Evolutionary conservation across 129 eudicot genomes (phyloP), one percentile per base, ranked within the genome.

Genomic region (Gnaphalium uliginosum): DNA sequence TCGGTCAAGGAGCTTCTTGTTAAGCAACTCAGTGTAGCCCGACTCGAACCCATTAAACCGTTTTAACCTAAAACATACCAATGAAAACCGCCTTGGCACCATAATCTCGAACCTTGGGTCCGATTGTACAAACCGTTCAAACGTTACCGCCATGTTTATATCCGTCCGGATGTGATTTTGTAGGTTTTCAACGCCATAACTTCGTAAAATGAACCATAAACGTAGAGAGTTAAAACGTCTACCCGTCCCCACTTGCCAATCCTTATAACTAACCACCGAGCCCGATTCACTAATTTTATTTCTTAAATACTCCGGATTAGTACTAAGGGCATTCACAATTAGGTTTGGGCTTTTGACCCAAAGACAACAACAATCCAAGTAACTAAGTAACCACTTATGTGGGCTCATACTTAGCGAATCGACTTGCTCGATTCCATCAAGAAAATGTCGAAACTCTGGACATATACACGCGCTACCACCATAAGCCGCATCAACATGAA

Each of bases 401-500:
- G 87, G 83, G 57, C 73, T 79, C 53, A 87, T 6, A 71, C 89
- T 85, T 53, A 87, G 57, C 10, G 92, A 87, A 79, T 87, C 82
- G 4, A 72, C 87, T 22, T 46, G 71, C 63, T 87, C 92, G 23
- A 85, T 51, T 2, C 89, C 92, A 7, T 82, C 79, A 3, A 87
- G 66, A 69, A 73, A 80, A 61, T 79, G 82, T 2, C 86, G 72
- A 61, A 72, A 87, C 74, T 87, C 92, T 0, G 92, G 89, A 35
- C 89, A 85, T 62, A 87, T 87, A 66, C 92, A 87, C 18, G 92
- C 92, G 30, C 51, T 84, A 5, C 92, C 92, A 5, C 76, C 83
- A 24, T 81, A 87, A 29, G 91, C 88, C 0, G 86, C 91, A 8
- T 87, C 91, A 6, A 87, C 79, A 73, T 84, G 91, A 19, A 87